Conservation (phyloP, 2,329 filamentous ascomycete species). For the Pyrenophora tritici-repentis region DNA sequence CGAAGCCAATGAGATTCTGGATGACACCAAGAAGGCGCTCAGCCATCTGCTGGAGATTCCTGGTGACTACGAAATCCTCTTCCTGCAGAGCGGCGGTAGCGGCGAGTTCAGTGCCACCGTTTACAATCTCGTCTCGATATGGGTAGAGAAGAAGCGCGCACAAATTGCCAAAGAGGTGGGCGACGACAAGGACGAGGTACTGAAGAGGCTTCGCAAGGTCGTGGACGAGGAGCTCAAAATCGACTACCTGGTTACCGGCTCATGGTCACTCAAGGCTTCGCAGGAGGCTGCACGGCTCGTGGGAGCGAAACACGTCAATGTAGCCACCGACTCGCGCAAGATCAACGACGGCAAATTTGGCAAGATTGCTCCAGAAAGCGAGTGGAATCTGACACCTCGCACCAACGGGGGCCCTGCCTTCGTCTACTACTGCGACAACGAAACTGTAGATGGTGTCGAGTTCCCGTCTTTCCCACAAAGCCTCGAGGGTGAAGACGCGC, state of each 20-base stretch:
- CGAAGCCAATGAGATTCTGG: conserved; percentile 77
- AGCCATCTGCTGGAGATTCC: conserved; percentile 78
- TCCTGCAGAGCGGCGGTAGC: conserved; percentile 84
- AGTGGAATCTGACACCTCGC: conserved; percentile 72
- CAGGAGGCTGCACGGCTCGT: conserved; percentile 81
- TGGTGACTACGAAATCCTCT: conserved; percentile 83
- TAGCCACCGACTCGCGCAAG: conserved; percentile 69
- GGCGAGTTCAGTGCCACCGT: conserved; percentile 83
- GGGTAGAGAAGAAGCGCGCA: conserved; percentile 72
- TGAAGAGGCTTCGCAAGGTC: conserved; percentile 65
- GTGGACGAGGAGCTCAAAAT: conserved; percentile 74
- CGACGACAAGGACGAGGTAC: conserved; percentile 60
- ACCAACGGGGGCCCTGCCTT: conserved; percentile 63
- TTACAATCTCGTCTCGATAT: conserved; percentile 82
- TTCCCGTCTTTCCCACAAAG: conserved; percentile 74
- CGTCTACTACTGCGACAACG: conserved; percentile 91
- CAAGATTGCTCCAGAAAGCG: conserved; percentile 74
- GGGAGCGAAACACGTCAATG: conserved; percentile 78
- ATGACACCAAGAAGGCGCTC: conserved; percentile 76
- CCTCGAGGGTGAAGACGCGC: conserved; percentile 67
- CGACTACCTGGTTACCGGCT: conserved; percentile 89
- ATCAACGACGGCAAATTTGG: conserved; percentile 82
- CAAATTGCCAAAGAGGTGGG: conserved; percentile 63
- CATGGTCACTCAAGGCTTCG: conserved; percentile 87
- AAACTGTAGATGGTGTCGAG: conserved; percentile 92